Evolutionary conservation across 176 grass and related monocot genomes (phyloP), one percentile per base, ranked within the genome.

Genomic region (Bolboschoenus planiculmis): DNA sequence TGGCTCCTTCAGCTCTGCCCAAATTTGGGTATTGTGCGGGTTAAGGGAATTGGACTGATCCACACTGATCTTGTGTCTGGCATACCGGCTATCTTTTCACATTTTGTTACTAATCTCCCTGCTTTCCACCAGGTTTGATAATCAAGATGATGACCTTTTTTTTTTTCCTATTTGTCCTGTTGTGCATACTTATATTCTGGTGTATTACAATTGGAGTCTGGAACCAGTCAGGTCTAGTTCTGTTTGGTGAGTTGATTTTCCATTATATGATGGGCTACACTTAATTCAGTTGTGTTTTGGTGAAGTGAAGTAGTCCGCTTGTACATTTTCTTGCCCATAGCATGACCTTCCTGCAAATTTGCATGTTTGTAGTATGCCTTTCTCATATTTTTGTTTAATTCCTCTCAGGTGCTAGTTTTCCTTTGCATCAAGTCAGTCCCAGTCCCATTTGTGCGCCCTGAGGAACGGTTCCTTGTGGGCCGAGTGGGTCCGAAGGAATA

Each of bases 81-180:
- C 74, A 91, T 99, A 31, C 96, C 96, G 0, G 92, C 96, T 3
- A 95, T 99, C 42, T 99, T 99, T 80, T 93, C 96, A 1, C 96
- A 99, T 88, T 99, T 99, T 23, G 93, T 99, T 63, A 99, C 96
- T 33, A 99, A 95, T 77, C 83, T 99, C 1, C 96, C 96, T 37
- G 96, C 96, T 42, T 99, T 99, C 79, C 96, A 99, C 58, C 91
- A 99, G 92, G 96, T 95, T 82, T 10, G 20, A 24, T 36, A 72
- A 44, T 30, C 42, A 53, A 75, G 26, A 51, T 9, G 20, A 16
- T 75, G 33, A 37, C 37, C 30, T 70, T 30, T 30, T 9, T 66
- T 1, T 50, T 20, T 5, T 5, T 46, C 10, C 7, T 29, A 20
- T 15, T 48, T 67, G 29, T 51, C 44, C 2, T 76, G 26, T 48